A percentile compares a stretch with the other conserved stretches of the same genome.
Evolutionary conservation across 1,284 basidiomycete genomes (phyloP).

Genomic region (Ustilago bromivora): DNA sequence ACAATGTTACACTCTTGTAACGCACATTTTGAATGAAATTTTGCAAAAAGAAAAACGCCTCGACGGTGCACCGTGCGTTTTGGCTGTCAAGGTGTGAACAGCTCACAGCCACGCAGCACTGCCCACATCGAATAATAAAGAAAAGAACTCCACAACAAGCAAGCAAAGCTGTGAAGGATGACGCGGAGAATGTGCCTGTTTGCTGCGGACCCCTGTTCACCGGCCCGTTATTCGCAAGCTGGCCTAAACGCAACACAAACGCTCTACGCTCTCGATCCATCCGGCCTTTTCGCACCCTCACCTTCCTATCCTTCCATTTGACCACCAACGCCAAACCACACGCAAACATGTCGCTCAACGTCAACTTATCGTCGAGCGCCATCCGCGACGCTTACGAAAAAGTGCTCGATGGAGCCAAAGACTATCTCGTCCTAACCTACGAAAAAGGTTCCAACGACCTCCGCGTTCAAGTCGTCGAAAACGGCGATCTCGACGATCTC

Average conservation of each 20-base stretch:
- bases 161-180: background rate
- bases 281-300: background rate
- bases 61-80: constrained; percentile 12
- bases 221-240: background rate
- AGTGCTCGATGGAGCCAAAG: constrained; percentile 74
- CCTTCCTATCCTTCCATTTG: background rate
- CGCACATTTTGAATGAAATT: background rate
- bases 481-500: constrained; percentile 83
- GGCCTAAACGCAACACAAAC: constrained; percentile 5
- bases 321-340: background rate
- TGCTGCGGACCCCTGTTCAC: background rate
- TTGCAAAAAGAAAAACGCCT: background rate
- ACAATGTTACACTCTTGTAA: constrained; percentile 1
- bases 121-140: background rate
- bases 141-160: background rate
- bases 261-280: background rate
- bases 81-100: background rate
- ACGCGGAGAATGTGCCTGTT: constrained; percentile 4
- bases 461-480: constrained; percentile 80
- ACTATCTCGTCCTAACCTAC: constrained; percentile 89
- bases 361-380: constrained; percentile 80
- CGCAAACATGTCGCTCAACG: constrained; percentile 66
- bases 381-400: constrained; percentile 70
- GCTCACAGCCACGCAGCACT: constrained; percentile 36
- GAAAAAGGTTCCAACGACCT: constrained; percentile 88